Conservation (phyloP, 805 yeast genomes). For the Metschnikowia cerradonensis region DNA sequence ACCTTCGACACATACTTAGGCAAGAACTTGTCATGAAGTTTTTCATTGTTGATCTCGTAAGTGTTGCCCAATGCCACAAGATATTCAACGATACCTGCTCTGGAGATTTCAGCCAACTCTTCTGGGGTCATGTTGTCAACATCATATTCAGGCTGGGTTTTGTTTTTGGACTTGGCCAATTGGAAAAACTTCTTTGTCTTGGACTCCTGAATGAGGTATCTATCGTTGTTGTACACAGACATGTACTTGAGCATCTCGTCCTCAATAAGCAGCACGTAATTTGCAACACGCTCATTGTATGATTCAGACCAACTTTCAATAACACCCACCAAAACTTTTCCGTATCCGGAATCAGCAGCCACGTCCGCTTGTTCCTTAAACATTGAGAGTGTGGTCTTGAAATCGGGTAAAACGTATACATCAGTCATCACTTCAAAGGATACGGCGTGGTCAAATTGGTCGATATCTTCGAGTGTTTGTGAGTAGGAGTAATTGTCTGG, state of each 20-base stretch:
- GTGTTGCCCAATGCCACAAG: constrained; percentile 81
- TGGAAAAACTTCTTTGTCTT: constrained; percentile 30
- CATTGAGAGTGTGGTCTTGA: constrained; percentile 74
- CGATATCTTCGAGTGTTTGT: constrained; percentile 39
- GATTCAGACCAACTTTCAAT: constrained; percentile 64
- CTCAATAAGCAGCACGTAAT: constrained; percentile 56
- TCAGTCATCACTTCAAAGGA: constrained; percentile 39
- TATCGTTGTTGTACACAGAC: constrained; percentile 39
- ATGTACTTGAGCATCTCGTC: constrained; percentile 39
- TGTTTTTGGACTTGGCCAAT: constrained; percentile 22
- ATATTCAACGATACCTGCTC: constrained; percentile 76
- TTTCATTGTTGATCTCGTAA: constrained; percentile 70
- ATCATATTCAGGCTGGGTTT: constrained; percentile 20
- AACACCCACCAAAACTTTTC: constrained; percentile 73
- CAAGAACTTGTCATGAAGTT: constrained; percentile 61
- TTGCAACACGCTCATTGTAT: constrained; percentile 55
- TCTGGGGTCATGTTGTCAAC: constrained; percentile 39
- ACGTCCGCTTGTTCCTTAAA: constrained; percentile 87
- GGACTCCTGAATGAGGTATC: constrained; percentile 41
- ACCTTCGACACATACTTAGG: constrained; percentile 61
- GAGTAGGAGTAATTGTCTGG: constrained; percentile 68
- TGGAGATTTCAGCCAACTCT: constrained; percentile 34
- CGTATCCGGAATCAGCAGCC: constrained; percentile 81
- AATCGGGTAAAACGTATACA: constrained; percentile 65
- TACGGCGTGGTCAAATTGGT: constrained; percentile 30